Evolutionary conservation across 192 early-diverging fungal species (phyloP), one percentile per base, ranked within the genome.

Genomic region (Entophlyctis helioformis): DNA sequence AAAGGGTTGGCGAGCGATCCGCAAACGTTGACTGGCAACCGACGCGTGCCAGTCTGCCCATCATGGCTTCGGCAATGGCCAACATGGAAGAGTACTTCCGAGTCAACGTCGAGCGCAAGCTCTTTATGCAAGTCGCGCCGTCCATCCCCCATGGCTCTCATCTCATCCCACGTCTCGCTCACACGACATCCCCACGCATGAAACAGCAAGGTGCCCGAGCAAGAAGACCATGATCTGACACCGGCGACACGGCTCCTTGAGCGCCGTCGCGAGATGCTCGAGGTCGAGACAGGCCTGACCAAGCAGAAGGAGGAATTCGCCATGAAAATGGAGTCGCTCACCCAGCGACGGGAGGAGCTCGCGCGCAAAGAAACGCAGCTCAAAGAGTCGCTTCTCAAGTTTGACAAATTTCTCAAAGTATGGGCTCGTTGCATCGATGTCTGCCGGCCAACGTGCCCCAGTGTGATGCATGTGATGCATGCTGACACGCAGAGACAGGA

Each of bases 241-340:
- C 71, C 74, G 2, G 76, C 71, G 10, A 77, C 74, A 1, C 53
- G 66, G 22, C 61, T 79, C 1, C 58, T 79, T 13, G 76, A 79
- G 47, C 67, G 73, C 38, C 58, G 76, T 18, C 48, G 76, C 32
- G 76, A 79, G 56, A 79, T 78, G 68, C 67, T 77, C 19, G 76
- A 79, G 43, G 71, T 79, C 34, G 76, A 79, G 53, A 69, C 63
- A 36, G 76, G 76, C 1, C 58, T 79, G 10, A 48, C 48, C 37
- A 58, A 64, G 33, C 74, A 79, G 48, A 79, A 79, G 54, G 73
- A 78, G 38, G 76, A 79, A 43, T 79, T 79, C 54, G 64, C 74
- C 20, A 59, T 74, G 51, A 78, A 78, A 47, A 79, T 79, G 63
- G 71, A 78, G 42, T 54, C 59, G n/a, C 58, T 79, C 29, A 54